Base-by-base conservation (phyloP, 1,284 basidiomycete genomes). In the Albatrellus sp. region DNA sequence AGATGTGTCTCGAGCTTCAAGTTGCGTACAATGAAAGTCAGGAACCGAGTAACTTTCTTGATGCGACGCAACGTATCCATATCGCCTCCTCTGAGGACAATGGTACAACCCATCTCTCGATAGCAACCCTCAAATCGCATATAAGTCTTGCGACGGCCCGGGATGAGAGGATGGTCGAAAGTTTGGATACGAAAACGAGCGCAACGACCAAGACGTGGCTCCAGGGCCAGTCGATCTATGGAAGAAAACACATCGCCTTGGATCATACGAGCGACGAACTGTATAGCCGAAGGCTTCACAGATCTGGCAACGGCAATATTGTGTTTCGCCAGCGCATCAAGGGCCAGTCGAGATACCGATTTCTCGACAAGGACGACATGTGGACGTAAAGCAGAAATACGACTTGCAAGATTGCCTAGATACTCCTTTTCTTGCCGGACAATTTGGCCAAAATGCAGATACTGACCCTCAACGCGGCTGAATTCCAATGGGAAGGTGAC, bases 71-170 rank as follows among this genome's bases (percentile, higher is more conserved):
- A 68, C 1, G 79, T 86, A 33, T 80, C 77, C 46, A 85, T 70
- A 56, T 91, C 77, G 9, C 78, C 92, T n/a, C 96, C 96, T 37
- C 96, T 76, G 20, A 99, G 64, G 24, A 98, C 73, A 52, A 99
- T 83, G 0, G 93, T 98, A 53, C 92, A 96, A 0, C 93, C 92
- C 68, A 91, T 85, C 52, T 94, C 89, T 43, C 79, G 77, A 55
- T 79, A 84, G 55, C 91, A 94, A 0, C 94, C 96, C 60, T 96
- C 91, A 57, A 99, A 97, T 1, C 94, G 82, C 89, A 98, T 93
- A 57, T 92, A 87, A 1, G 92, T 91, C 68, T 98, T 98, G 45
- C 94, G 73, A 34, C 77, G 75, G 12, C 89, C 91, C 7, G 93
- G 90, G 33, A 97, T 94, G 30, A 91, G 68, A 5, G 79, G 76